Evolutionary conservation across 2,329 filamentous ascomycete genomes (phyloP), one percentile per base, ranked within the genome.

Genomic region (Monilinia vaccinii-corymbosi): DNA sequence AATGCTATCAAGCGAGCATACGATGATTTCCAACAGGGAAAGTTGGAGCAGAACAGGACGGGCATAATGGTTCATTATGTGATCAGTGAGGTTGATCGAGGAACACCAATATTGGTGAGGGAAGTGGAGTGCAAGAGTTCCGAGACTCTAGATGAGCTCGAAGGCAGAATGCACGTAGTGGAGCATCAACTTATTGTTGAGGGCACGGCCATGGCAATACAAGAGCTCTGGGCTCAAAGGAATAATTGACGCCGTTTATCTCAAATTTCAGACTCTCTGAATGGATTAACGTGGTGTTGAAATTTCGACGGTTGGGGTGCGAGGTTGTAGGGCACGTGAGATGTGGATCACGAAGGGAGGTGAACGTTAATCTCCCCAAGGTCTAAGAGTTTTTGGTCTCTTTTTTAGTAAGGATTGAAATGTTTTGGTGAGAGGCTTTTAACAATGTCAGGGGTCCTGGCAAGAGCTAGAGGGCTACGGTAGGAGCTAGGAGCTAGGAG

Each of bases 1-100:
- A 76, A 81, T 65, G 91, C 91, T 18, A 95, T 96, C 67, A 83
- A 88, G 67, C 79, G 89, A 28, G 90, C 91, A 3, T 91, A 84
- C 74, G 79, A 82, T 50, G 90, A 89, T 60, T 91, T 88, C 71
- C 74, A 85, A 70, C 76, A 75, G 2, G 81, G 81, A 7, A 81
- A 80, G 64, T 81, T 90, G 11, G 81, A 85, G 68, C 80, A 88
- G 65, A 80, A 81, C 65, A 81, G 79, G 65, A 91, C 83, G 0
- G 91, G 92, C 0, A 86, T 95, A 58, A 96, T 96, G 92, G 84
- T 91, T 18, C 91, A 96, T 75, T 87, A 92, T 73, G 91, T 96
- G 50, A 85, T 89, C 63, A 78, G 76, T 10, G 84, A 93, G 72
- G 90, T 96, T 58, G 91, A 96, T 75, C 81, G 87, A 69, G 91